These are phyloP conservation scores for Boletus vinaceobasis DNA, from an alignment of 768 basidiomycete genomes.

Conservation along the genomic window DNA sequence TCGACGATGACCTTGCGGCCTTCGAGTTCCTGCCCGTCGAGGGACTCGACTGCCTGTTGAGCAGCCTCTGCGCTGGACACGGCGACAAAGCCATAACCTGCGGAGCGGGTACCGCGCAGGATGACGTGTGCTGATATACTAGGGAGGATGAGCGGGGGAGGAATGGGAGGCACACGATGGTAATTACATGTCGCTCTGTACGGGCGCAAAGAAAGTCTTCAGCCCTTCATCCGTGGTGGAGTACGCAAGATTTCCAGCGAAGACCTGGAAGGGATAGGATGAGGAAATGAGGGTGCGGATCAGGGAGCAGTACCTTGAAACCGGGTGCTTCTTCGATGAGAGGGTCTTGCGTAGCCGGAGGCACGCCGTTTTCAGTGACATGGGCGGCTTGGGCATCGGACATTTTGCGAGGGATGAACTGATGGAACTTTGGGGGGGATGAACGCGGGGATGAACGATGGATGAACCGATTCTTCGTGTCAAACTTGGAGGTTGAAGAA, in stretches of 20 bases:
- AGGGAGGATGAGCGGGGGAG: constrained; percentile 13
- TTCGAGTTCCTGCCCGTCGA: constrained; percentile 87
- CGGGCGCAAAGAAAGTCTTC: constrained; percentile 89
- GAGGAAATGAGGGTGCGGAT: constrained; percentile 18
- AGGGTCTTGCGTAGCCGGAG: constrained; percentile 70
- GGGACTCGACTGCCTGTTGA: constrained; percentile 78
- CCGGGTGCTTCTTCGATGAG: constrained; percentile 67
- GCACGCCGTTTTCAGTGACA: constrained; percentile 80
- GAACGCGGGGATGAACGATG: constrained; percentile 53
- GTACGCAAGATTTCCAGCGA: constrained; percentile 95
- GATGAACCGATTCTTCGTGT: constrained; percentile 82
- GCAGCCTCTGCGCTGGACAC: constrained; percentile 78
- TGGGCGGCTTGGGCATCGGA: constrained; percentile 88
- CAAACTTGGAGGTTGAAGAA: constrained; percentile 81
- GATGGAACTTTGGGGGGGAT: constrained; percentile 46
- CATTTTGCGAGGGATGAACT: constrained; percentile 64
- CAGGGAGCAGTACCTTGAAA: constrained; percentile 60
- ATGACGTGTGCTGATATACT: constrained; percentile 86
- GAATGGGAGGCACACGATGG: constrained; percentile 2
- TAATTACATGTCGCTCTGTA: constrained; percentile 83
- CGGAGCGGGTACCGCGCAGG: constrained; percentile 77
- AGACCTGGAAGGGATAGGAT: constrained; percentile 54
- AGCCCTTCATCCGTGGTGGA: constrained; percentile 92
- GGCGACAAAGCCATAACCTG: constrained; percentile 93
- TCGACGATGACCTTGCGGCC: constrained; percentile 88